Conservation (phyloP, 768 basidiomycete genomes). For the Cystofilobasidium capitatum region DNA sequence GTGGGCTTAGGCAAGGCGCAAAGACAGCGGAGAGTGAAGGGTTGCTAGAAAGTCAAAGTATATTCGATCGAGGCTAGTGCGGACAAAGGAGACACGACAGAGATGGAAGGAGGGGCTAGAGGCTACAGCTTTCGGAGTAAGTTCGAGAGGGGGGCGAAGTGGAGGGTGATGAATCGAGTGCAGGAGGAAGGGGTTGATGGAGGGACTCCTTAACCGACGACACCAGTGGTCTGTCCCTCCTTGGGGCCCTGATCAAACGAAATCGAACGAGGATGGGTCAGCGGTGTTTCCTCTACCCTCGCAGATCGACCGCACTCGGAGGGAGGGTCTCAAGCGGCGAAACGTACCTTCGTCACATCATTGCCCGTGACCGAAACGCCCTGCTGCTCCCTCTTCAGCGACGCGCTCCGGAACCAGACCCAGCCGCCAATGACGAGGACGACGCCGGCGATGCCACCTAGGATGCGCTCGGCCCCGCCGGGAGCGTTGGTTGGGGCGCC, state of each 20-base stretch:
- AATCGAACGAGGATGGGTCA: background rate
- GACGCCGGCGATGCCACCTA: background rate
- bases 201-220: background rate
- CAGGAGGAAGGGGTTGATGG: too few species aligned
- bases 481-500: background rate
- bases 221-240: background rate
- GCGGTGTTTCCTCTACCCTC: background rate
- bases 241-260: background rate
- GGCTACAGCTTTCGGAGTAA: too few species aligned
- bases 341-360: background rate
- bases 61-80: too few species aligned
- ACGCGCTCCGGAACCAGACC: background rate
- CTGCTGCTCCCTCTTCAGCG: background rate
- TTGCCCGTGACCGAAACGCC: background rate
- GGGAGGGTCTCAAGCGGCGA: background rate
- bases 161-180: too few species aligned
- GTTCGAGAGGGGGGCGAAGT: too few species aligned
- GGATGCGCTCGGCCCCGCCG: slow-evolving; percentile 4
- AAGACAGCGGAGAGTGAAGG: too few species aligned
- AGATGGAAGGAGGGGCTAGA: too few species aligned
- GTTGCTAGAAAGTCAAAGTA: too few species aligned
- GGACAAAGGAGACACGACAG: too few species aligned
- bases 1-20: too few species aligned
- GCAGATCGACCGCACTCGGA: too few species aligned
- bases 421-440: background rate